Base-by-base conservation (phyloP, 164 flowering plant species). In the Amborella trichopoda region DNA sequence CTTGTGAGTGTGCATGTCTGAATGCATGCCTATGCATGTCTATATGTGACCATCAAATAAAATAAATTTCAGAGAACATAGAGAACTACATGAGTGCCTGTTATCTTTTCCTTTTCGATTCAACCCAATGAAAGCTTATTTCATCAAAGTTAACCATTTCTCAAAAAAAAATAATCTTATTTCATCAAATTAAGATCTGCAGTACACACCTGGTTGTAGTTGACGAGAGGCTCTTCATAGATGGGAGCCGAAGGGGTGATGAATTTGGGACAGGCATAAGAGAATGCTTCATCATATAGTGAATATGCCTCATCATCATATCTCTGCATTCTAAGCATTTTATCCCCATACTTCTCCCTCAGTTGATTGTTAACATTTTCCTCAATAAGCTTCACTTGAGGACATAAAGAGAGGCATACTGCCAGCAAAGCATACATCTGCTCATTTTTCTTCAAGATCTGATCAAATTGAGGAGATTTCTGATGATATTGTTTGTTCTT, bases 401-500 rank as follows among this genome's bases (percentile, higher is more conserved):
- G 99, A 48, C 96, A 93, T 26, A 93, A 73, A 48, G 95, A 82
- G 34, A 93, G 88, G 55, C 65, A 69, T 45, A 88, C 58, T 12
- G 99, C 91, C 68, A 88, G 62, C 72, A 93, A 71, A 20, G 99
- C 99, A 70, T 88, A 93, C 96, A 93, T 93, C 66, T 93, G 99
- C 69, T 93, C 99, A 58, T 88, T 93, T 74, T 93, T 93, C 78
- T 93, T 93, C 37, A 93, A 64, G 56, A 93, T 93, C 62, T 93
- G 99, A 60, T 93, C 96, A 76, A 80, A 88, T 55, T 93, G 96
- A 10, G 96, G 86, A 61, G 95, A 85, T 61, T 79, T 93, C 68
- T 88, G 91, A 66, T 84, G 95, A 66, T 74, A 93, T 28, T 93
- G 96, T 65, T 88, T 93, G 46, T 80, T 81, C 75, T 85, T 88